phyloP scores from a whole-genome alignment of 2,329 filamentous ascomycete species.

The Penicillium sp. region DNA sequence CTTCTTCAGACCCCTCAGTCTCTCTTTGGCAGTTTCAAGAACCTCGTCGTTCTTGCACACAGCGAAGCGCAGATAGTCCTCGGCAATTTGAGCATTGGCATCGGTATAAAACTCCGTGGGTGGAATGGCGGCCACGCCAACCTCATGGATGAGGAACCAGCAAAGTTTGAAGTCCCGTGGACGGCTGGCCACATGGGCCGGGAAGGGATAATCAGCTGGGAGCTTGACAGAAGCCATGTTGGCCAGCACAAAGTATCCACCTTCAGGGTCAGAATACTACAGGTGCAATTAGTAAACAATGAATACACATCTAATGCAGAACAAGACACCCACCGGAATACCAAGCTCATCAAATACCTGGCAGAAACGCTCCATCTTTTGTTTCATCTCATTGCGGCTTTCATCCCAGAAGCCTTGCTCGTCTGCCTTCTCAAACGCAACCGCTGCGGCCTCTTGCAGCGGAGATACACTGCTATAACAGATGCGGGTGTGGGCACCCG shows the following conservation, averaged over 20 bases:
- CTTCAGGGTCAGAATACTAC: conserved; percentile 81
- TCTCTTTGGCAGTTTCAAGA: conserved; percentile 69
- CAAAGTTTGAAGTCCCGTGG: conserved; percentile 89
- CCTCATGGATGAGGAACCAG: conserved; percentile 95
- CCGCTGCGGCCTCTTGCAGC: conserved; percentile 86
- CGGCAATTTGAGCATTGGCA: conserved; percentile 71
- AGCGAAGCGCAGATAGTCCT: conserved; percentile 91
- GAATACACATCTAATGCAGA: neutral
- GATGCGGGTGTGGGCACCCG: conserved; percentile 88
- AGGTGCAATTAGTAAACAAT: conserved; percentile 2
- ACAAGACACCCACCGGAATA: conserved; percentile 49
- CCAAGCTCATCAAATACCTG: conserved; percentile 68
- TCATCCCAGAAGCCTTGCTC: conserved; percentile 79
- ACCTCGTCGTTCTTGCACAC: conserved; percentile 93
- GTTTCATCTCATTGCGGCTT: conserved; percentile 79
- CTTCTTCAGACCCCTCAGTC: conserved; percentile 65
- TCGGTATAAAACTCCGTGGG: conserved; percentile 96
- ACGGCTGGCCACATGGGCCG: conserved; percentile 74
- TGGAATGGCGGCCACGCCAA: conserved; percentile 92
- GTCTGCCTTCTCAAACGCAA: conserved; percentile 89
- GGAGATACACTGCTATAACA: conserved; percentile 93
- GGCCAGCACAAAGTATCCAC: conserved; percentile 93
- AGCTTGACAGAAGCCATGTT: conserved; percentile 86
- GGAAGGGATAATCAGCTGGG: conserved; percentile 80
- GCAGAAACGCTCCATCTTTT: conserved; percentile 82